phyloP scores from a whole-genome alignment of 2,329 filamentous ascomycete genomes.

The Lithohypha guttulata region DNA sequence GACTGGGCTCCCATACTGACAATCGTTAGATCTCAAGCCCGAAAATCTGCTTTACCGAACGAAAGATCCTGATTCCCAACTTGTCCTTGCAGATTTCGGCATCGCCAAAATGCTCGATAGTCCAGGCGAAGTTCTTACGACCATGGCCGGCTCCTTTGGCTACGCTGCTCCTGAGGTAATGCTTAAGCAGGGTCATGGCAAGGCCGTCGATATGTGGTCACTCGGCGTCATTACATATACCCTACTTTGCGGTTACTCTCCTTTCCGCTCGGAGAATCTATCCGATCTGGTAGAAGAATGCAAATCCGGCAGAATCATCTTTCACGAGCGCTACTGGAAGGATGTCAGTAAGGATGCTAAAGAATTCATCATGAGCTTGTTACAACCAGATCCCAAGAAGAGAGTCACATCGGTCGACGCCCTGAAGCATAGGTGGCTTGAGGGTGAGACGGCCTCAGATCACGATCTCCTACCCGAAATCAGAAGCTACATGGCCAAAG shows the following conservation, averaged over 20 bases:
- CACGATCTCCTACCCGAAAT: conserved; percentile 97
- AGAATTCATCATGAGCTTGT: conserved; percentile 74
- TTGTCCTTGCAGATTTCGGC: conserved; percentile 93
- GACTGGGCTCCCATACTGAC: conserved; percentile 14
- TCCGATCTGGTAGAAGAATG: conserved; percentile 92
- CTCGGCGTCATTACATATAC: conserved; percentile 98
- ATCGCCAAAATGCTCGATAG: conserved; percentile 96
- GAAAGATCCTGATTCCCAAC: conserved; percentile 61
- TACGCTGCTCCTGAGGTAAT: conserved; percentile 98
- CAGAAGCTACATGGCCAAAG: conserved; percentile 82
- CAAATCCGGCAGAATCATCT: conserved; percentile 69
- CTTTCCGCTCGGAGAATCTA: conserved; percentile 90
- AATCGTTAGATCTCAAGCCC: conserved; percentile 72
- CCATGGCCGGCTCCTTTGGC: conserved; percentile 96
- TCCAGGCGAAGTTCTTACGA: conserved; percentile 84
- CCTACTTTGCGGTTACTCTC: conserved; percentile 92
- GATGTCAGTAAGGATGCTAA: conserved; percentile 94
- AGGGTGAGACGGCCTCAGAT: conserved; percentile 80
- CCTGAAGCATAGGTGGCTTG: conserved; percentile 76
- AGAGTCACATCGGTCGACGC: conserved; percentile 73
- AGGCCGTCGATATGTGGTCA: conserved; percentile 99
- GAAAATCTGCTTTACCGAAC: conserved; percentile 95
- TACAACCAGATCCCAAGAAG: conserved; percentile 66
- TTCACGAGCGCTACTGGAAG: conserved; percentile 98
- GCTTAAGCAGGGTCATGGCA: conserved; percentile 94